Evolutionary conservation across 2,329 filamentous ascomycete genomes (phyloP).

Genomic region (Elsinoe arachidis): DNA sequence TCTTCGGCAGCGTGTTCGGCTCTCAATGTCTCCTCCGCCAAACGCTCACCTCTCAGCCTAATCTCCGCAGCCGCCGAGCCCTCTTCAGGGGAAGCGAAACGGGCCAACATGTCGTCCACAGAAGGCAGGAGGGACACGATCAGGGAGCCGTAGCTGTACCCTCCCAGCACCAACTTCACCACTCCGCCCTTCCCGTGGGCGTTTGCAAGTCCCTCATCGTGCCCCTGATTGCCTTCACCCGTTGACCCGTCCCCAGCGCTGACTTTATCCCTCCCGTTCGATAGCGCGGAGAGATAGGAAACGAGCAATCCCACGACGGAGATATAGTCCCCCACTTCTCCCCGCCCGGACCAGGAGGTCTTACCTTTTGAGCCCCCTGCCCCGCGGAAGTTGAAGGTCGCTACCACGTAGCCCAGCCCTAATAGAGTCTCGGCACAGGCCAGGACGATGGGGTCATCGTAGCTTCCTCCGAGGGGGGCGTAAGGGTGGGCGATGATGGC

Average conservation of each 20-base stretch:
- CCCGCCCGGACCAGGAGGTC: slow-evolving; percentile 79
- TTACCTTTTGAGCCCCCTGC: slow-evolving; percentile 63
- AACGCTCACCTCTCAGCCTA: slow-evolving; percentile 56
- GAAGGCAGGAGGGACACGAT: slow-evolving; percentile 66
- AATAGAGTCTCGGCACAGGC: slow-evolving; percentile 56
- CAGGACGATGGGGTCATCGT: slow-evolving; percentile 73
- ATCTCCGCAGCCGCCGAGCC: slow-evolving; percentile 60
- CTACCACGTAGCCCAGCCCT: slow-evolving; percentile 63
- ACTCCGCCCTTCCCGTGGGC: neutral
- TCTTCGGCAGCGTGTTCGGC: neutral
- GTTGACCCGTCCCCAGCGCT: slow-evolving; percentile 45
- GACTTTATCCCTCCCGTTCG: slow-evolving; percentile 26
- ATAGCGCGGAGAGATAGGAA: slow-evolving; percentile 49
- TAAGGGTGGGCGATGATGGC: slow-evolving; percentile 84
- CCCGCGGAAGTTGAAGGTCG: slow-evolving; percentile 88
- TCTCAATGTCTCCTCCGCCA: slow-evolving; percentile 51
- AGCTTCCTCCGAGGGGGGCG: slow-evolving; percentile 74
- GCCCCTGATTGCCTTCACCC: slow-evolving; percentile 17
- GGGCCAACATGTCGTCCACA: slow-evolving; percentile 44
- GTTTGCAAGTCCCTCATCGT: no score
- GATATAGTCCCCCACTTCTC: slow-evolving; percentile 74
- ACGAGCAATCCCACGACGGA: slow-evolving; percentile 73
- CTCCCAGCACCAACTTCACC: slow-evolving; percentile 52
- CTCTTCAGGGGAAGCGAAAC: slow-evolving; percentile 47
- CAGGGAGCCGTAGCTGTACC: slow-evolving; percentile 87